Evolutionary conservation across 2,329 filamentous ascomycete genomes (phyloP).

Genomic region (Samsoniella hepiali): DNA sequence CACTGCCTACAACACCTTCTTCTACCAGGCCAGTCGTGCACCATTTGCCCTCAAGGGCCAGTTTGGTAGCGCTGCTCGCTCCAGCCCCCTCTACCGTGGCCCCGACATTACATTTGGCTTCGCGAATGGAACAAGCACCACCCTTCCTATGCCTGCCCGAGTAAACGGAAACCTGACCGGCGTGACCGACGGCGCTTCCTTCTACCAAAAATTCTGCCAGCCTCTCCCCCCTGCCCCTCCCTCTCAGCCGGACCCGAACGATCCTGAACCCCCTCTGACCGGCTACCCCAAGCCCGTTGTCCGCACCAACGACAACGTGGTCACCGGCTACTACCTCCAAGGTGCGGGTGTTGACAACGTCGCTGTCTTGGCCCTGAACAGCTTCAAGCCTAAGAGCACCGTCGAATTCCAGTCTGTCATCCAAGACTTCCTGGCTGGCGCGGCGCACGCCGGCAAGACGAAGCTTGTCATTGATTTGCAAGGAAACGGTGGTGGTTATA

Average conservation of each 20-base stretch:
- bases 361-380: conserved; percentile 30
- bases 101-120: conserved; percentile 36
- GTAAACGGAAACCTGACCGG: conserved; percentile 30
- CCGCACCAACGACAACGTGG: conserved; percentile 28
- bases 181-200: conserved; percentile 32
- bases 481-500: conserved; percentile 56
- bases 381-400: conserved; percentile 28
- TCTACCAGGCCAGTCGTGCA: conserved; percentile 27
- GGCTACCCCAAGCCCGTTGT: conserved; percentile 32
- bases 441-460: conserved; percentile 48
- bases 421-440: conserved; percentile 35
- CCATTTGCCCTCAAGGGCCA: conserved; percentile 26
- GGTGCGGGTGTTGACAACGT: conserved; percentile 34
- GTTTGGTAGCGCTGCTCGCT: conserved; percentile 32
- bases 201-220: conserved; percentile 35
- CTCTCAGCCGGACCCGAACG: conserved; percentile 1
- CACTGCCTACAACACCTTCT: conserved; percentile 38
- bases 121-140: conserved; percentile 32
- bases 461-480: conserved; percentile 59
- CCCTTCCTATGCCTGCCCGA: conserved; percentile 26
- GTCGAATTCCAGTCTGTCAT: conserved; percentile 35
- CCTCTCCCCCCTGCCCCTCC: conserved; percentile 16
- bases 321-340: conserved; percentile 35
- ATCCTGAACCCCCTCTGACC: conserved; percentile 9
- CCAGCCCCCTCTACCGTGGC: conserved; percentile 29